Evolutionary conservation across 179 eudicot species (phyloP).

Genomic region (Spinacia oleracea): DNA sequence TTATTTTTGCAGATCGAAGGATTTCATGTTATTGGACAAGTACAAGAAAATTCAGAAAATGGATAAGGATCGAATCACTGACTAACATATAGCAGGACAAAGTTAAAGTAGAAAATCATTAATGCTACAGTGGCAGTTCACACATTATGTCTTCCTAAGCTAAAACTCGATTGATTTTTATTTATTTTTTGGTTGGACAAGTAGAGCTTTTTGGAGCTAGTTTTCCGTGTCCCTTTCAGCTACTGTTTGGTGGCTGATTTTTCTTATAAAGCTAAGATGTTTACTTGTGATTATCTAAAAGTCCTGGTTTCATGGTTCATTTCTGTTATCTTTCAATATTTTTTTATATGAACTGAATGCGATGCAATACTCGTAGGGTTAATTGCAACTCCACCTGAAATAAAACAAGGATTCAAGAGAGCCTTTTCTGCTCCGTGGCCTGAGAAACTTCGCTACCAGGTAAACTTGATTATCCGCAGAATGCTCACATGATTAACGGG

Average conservation of each 20-base stretch:
- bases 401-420: constrained; percentile 96
- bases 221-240: not conserved
- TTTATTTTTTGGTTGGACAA: not conserved
- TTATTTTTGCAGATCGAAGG: not conserved
- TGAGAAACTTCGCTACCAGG: constrained; percentile 96
- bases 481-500: not conserved
- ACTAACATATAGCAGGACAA: not conserved
- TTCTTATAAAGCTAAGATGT: not conserved
- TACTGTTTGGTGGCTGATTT: not conserved
- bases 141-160: too few relatives aligned
- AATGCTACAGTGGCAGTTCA: too few relatives aligned
- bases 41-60: not conserved
- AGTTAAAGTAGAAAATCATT: not conserved
- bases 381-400: constrained; percentile 58
- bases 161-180: too few relatives aligned
- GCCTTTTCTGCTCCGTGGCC: constrained; percentile 96
- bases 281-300: not conserved
- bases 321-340: not conserved
- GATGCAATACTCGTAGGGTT: constrained; percentile 48
- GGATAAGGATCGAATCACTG: not conserved
- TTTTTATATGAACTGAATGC: not conserved
- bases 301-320: not conserved
- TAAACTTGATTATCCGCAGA: constrained; percentile 11
- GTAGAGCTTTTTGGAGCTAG: not conserved
- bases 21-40: not conserved